A percentile compares a stretch with the other conserved stretches of the same genome.
phyloP scores from a whole-genome alignment of 2,329 filamentous ascomycete species.

The Ophiosphaerella herpotricha region DNA sequence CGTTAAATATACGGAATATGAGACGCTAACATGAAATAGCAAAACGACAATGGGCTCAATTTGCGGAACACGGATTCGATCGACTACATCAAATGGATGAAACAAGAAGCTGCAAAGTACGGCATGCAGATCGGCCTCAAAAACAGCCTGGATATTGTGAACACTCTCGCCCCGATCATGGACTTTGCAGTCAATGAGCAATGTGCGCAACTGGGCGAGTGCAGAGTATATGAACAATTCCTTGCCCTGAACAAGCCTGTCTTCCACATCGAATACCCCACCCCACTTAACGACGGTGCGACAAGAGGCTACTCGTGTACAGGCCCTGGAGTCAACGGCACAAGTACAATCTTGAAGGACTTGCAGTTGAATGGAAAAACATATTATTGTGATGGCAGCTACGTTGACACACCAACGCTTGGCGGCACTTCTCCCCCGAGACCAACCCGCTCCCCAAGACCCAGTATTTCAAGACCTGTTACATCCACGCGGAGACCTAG shows the following conservation, averaged over 20 bases:
- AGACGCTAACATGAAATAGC: slow-evolving; percentile 20
- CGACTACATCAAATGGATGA: slow-evolving; percentile 32
- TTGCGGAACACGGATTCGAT: slow-evolving; percentile 29
- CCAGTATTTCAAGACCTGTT: slow-evolving; percentile 5
- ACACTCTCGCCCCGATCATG: slow-evolving; percentile 20
- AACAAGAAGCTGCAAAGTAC: slow-evolving; percentile 25
- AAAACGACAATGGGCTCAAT: slow-evolving; percentile 38
- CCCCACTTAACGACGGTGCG: slow-evolving; percentile 42
- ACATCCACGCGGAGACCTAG: slow-evolving; percentile 1
- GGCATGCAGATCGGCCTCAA: slow-evolving; percentile 36
- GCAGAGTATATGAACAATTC: slow-evolving; percentile 27
- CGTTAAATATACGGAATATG: not conserved
- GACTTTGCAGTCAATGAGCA: slow-evolving; percentile 42
- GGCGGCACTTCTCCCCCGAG: slow-evolving; percentile 22
- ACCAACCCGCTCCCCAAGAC: slow-evolving; percentile 13
- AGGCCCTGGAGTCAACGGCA: slow-evolving; percentile 57
- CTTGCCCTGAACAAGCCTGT: slow-evolving; percentile 37
- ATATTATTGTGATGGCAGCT: slow-evolving; percentile 55
- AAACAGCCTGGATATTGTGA: slow-evolving; percentile 36
- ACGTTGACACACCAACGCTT: slow-evolving; percentile 36
- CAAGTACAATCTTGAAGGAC: slow-evolving; percentile 69
- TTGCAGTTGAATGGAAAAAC: slow-evolving; percentile 65
- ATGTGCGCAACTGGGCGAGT: slow-evolving; percentile 32
- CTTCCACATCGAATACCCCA: slow-evolving; percentile 42
- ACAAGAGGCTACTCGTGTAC: slow-evolving; percentile 47